Percentiles rank a stretch among this genome's conserved stretches.
Conservation (phyloP, 108 stramenopile genomes). For the Pinguiococcus pyrenoidosus region DNA sequence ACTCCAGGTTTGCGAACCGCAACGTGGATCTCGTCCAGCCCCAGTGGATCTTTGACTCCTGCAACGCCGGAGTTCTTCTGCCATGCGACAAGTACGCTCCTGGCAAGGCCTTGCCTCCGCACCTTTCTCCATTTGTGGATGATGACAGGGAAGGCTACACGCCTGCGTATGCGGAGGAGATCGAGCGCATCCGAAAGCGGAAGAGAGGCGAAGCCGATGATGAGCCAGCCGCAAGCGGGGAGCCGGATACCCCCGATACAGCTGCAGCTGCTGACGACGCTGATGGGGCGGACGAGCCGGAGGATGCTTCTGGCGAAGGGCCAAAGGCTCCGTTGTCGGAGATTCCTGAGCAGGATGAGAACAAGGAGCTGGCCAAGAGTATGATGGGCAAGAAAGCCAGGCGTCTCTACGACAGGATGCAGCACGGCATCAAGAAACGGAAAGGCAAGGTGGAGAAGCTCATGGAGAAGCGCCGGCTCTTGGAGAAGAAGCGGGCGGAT, state of each 20-base stretch:
- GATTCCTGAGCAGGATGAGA: slow-evolving; percentile 41
- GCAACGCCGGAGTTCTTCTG: slow-evolving; percentile 76
- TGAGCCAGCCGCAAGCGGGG: too few species aligned
- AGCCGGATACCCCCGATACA: slow-evolving; percentile 7
- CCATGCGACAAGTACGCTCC: slow-evolving; percentile 71
- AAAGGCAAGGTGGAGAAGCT: slow-evolving; percentile 63
- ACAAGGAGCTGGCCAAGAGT: slow-evolving; percentile 62
- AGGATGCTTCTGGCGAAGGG: too few species aligned
- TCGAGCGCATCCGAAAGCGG: slow-evolving; percentile 40
- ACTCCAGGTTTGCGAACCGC: neutral
- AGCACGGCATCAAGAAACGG: slow-evolving; percentile 69
- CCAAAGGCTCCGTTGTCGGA: too few species aligned
- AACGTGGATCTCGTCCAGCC: slow-evolving; percentile 66
- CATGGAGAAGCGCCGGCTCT: slow-evolving; percentile 50
- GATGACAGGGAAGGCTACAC: slow-evolving; percentile 93
- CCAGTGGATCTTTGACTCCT: slow-evolving; percentile 90
- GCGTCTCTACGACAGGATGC: slow-evolving; percentile 78
- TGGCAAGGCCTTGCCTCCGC: slow-evolving; percentile 80
- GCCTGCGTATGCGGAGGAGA: slow-evolving; percentile 87
- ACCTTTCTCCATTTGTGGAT: slow-evolving; percentile 95
- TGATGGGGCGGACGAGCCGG: neutral
- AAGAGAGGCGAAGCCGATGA: slow-evolving; percentile 19
- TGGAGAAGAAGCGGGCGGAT: too few species aligned
- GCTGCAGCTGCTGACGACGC: slow-evolving; percentile 1
- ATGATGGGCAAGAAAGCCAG: slow-evolving; percentile 86